These are phyloP conservation scores for Cochlearia excelsa DNA, from an alignment of 345 rosid genomes.

Conservation along the genomic window DNA sequence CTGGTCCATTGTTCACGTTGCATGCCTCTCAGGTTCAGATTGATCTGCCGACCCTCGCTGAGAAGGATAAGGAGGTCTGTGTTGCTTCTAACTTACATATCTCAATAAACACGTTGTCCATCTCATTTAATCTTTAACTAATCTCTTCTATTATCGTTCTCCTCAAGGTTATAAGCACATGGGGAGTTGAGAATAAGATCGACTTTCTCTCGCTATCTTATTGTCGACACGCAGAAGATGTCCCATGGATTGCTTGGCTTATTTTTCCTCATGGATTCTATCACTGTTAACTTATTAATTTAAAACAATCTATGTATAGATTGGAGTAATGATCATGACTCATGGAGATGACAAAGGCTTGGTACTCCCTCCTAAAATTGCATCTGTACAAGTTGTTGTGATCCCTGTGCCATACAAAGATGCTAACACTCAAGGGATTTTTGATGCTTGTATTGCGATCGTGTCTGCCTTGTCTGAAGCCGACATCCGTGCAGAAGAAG, in stretches of 20 bases:
- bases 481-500: slow-evolving; percentile 74
- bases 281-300: slow-evolving; percentile 7
- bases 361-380: slow-evolving; percentile 80
- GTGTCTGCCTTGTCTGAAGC: slow-evolving; percentile 60
- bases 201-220: too few relatives aligned
- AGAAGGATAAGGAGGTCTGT: slow-evolving; percentile 78
- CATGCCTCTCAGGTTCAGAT: slow-evolving; percentile 81
- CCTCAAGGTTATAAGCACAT: too few relatives aligned
- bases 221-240: too few relatives aligned
- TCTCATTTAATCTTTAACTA: too few relatives aligned
- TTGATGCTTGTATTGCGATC: slow-evolving; percentile 78
- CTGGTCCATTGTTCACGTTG: slow-evolving; percentile 79
- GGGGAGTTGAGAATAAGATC: too few relatives aligned
- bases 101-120: not conserved
- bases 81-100: not conserved
- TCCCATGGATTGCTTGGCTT: not conserved
- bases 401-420: slow-evolving; percentile 94
- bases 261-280: not conserved
- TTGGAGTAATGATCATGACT: slow-evolving; percentile 98
- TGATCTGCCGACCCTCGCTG: slow-evolving; percentile 78
- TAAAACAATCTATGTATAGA: slow-evolving; percentile 44
- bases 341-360: slow-evolving; percentile 73
- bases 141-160: too few relatives aligned
- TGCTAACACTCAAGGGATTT: slow-evolving; percentile 74
- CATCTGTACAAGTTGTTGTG: slow-evolving; percentile 80